Conservation (phyloP, 2,329 filamentous ascomycete species). For the Arachnopeziza araneosa region DNA sequence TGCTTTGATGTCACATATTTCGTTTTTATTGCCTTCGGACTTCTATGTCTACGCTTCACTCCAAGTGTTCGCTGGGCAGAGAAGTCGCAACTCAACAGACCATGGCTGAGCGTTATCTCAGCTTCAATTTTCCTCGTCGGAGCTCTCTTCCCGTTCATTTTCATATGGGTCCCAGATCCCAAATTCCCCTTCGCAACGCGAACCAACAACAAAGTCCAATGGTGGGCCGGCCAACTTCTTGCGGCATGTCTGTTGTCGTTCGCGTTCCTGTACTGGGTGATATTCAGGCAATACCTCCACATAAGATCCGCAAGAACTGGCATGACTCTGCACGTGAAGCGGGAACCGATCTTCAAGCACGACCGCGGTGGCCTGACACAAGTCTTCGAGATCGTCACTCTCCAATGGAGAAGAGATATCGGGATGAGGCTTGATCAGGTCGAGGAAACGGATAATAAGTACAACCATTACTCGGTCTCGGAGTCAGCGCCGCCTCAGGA, state of each 20-base stretch:
- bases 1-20: conserved; percentile 33
- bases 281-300: neutral
- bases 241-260: neutral
- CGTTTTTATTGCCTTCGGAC: conserved; percentile 29
- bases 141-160: conserved; percentile 2
- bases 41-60: conserved; percentile 1
- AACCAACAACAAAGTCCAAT: neutral
- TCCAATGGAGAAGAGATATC: conserved; percentile 5
- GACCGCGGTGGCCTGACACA: conserved; percentile 1
- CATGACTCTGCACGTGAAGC: conserved; percentile 1
- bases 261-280: conserved; percentile 6
- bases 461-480: neutral
- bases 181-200: neutral
- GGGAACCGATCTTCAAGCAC: conserved; percentile 5
- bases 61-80: conserved; percentile 3
- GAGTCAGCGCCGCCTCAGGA: no score
- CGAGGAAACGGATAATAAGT: conserved; percentile 9
- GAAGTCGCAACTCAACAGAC: conserved; percentile 1
- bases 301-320: conserved; percentile 1
- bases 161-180: conserved; percentile 4
- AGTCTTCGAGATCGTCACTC: conserved; percentile 4
- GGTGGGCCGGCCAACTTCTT: neutral
- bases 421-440: conserved; percentile 2
- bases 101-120: neutral
- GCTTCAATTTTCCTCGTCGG: neutral